phyloP scores from a whole-genome alignment of 129 eudicot genomes.

The Helianthus annuus region DNA sequence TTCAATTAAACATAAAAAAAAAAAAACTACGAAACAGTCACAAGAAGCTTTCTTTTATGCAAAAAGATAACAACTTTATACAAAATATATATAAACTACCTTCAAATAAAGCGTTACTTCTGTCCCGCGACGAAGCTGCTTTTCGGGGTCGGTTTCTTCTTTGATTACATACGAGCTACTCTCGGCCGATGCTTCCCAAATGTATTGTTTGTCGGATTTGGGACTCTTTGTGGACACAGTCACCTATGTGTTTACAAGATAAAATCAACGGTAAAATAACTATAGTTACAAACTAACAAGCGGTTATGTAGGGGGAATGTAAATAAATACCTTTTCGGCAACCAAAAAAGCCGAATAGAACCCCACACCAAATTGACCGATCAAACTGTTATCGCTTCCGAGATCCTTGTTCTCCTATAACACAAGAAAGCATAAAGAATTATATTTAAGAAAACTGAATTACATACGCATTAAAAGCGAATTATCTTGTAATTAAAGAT shows the following conservation, averaged over 20 bases:
- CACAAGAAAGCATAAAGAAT: background rate
- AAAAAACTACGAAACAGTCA: background rate
- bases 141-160: slow-evolving; percentile 88
- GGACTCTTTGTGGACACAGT: slow-evolving; percentile 89
- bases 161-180: slow-evolving; percentile 72
- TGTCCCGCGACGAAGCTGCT: slow-evolving; percentile 79
- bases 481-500: background rate
- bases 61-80: slow-evolving; percentile 11
- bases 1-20: background rate
- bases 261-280: background rate
- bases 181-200: slow-evolving; percentile 92
- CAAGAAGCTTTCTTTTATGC: background rate
- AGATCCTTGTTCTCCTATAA: slow-evolving; percentile 84
- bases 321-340: slow-evolving; percentile 71
- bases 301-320: background rate
- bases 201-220: slow-evolving; percentile 78
- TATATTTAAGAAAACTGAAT: background rate
- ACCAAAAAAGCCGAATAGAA: slow-evolving; percentile 96
- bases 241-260: slow-evolving; percentile 48
- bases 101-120: slow-evolving; percentile 80
- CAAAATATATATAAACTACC: slow-evolving; percentile 38
- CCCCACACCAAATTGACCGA: slow-evolving; percentile 99
- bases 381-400: slow-evolving; percentile 85
- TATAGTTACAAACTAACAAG: background rate
- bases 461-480: background rate